A percentile compares a stretch with the other conserved stretches of the same genome.
Conservation (phyloP, 805 yeast genomes). For the Candida odintsovae region DNA sequence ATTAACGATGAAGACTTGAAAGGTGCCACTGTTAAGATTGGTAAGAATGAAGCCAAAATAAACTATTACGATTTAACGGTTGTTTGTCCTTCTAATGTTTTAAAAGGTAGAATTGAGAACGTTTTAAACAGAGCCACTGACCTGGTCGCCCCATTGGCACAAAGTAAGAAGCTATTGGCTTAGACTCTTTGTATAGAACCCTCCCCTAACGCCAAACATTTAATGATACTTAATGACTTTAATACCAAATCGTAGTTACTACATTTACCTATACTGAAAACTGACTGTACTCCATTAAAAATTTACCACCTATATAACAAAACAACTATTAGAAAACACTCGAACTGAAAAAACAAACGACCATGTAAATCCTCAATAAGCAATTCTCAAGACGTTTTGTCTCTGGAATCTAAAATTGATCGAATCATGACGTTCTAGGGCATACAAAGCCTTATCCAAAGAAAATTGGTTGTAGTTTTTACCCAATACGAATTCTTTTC, state of each 20-base stretch:
- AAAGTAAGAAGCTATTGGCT: conserved; percentile 15
- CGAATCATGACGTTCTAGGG: conserved; percentile 82
- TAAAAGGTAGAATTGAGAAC: conserved; percentile 78
- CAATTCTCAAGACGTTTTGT: conserved; percentile 61
- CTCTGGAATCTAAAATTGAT: conserved; percentile 85
- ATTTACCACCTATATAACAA: not conserved
- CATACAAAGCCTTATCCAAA: conserved; percentile 73
- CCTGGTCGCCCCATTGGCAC: conserved; percentile 79
- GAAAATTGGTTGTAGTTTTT: conserved; percentile 62
- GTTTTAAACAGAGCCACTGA: conserved; percentile 72
- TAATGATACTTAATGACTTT: not conserved
- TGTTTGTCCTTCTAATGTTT: conserved; percentile 64
- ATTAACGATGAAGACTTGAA: conserved; percentile 31
- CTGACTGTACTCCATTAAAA: not conserved
- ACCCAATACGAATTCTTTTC: conserved; percentile 73
- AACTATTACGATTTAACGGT: conserved; percentile 63
- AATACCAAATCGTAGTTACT: not conserved
- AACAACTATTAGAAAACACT: not conserved
- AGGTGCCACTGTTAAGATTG: conserved; percentile 64
- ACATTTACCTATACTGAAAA: not conserved
- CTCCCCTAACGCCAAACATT: not conserved
- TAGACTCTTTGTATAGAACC: not conserved
- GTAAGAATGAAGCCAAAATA: conserved; percentile 66
- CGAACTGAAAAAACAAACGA: not conserved
- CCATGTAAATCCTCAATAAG: conserved; percentile 1